phyloP scores from a whole-genome alignment of 2,329 filamentous ascomycete genomes.

The Talaromyces sp. region DNA sequence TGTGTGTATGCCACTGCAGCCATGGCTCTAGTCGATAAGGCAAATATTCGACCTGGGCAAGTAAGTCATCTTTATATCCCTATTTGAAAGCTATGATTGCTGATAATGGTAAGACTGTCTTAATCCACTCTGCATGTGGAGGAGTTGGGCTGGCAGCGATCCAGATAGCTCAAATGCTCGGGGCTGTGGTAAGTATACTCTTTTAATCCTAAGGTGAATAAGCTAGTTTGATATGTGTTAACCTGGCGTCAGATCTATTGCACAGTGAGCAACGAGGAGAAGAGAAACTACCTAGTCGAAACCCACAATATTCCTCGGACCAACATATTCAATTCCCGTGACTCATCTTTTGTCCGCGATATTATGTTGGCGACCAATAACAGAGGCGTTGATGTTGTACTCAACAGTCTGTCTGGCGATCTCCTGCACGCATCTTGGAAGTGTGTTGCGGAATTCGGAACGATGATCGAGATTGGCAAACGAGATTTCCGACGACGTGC shows the following conservation, averaged over 20 bases:
- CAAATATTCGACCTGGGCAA: conserved; percentile 21
- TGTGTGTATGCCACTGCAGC: conserved; percentile 38
- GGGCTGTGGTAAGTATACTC: conserved; percentile 25
- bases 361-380: conserved; percentile 26
- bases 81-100: not conserved
- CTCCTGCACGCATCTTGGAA: conserved; percentile 24
- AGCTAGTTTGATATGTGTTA: not conserved
- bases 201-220: not conserved
- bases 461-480: conserved; percentile 31
- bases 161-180: conserved; percentile 24
- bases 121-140: conserved; percentile 34
- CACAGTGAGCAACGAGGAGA: conserved; percentile 3
- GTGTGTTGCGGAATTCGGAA: conserved; percentile 27
- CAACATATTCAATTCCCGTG: conserved; percentile 32
- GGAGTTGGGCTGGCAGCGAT: conserved; percentile 33
- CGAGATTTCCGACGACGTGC: conserved; percentile 21
- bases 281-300: not conserved
- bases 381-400: conserved; percentile 33
- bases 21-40: conserved; percentile 18
- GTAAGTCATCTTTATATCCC: not conserved
- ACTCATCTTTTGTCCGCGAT: conserved; percentile 22
- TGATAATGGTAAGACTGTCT: conserved; percentile 22
- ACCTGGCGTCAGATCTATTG: not conserved
- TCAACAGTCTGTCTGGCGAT: conserved; percentile 24
- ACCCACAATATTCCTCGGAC: conserved; percentile 21